phyloP scores from a whole-genome alignment of 1,139 yeast genomes.

The Geotrichum histeridarum region DNA sequence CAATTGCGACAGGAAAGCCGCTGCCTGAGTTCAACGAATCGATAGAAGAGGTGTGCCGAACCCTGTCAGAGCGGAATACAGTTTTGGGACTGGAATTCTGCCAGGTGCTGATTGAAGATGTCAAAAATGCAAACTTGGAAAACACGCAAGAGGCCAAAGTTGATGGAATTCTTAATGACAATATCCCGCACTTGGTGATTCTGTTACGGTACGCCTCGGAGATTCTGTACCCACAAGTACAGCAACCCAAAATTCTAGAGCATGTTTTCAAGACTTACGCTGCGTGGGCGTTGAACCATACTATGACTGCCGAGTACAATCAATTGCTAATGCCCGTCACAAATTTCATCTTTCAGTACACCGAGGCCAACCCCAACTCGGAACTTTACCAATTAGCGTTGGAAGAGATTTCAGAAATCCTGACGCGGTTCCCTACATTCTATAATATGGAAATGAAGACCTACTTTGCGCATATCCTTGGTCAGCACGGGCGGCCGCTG shows the following conservation, averaged over 20 bases:
- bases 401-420: constrained; percentile 13
- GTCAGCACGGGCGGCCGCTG: constrained; percentile 15
- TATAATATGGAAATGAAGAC: constrained; percentile 3
- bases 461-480: constrained; percentile 8
- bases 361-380: constrained; percentile 5
- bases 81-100: constrained; percentile 26
- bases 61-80: constrained; percentile 9
- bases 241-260: constrained; percentile 9
- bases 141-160: constrained; percentile 11
- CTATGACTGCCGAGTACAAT: neutral
- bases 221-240: constrained; percentile 2
- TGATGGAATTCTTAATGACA: constrained; percentile 3
- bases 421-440: constrained; percentile 11
- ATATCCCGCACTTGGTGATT: constrained; percentile 3
- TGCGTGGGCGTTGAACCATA: constrained; percentile 15
- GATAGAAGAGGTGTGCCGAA: constrained; percentile 4
- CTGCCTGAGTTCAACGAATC: neutral
- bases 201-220: constrained; percentile 11
- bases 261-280: constrained; percentile 16
- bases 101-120: constrained; percentile 30
- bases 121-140: constrained; percentile 14
- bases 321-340: constrained; percentile 7
- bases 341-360: constrained; percentile 4
- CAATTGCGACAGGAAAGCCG: constrained; percentile 10
- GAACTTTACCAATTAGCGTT: constrained; percentile 7